Base-by-base conservation (phyloP, 768 basidiomycete species). In the Lactifluus piperatus region DNA sequence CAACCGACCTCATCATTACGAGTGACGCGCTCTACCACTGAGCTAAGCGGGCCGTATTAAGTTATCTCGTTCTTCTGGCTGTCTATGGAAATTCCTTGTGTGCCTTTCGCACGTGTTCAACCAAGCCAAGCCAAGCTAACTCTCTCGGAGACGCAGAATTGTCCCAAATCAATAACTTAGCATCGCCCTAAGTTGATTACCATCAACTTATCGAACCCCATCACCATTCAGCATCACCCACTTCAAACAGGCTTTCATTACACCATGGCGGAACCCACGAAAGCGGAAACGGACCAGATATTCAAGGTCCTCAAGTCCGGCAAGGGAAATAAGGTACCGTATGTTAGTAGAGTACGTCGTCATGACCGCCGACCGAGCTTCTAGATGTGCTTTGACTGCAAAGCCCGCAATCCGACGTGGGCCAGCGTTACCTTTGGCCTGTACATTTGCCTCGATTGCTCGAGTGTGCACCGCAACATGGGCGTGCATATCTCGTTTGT, bases 401-500 rank as follows among this genome's bases (percentile, higher is more conserved):
- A 82, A 67, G 94, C 94, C 48, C 86, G 93, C 67, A 97, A 97
- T 74, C 95, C 95, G 47, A 97, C 94, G 32, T 98, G 95, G 97
- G 86, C 94, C 4, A 94, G 91, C 62, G 92, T 97, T 22, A 94
- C 93, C 0, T 99, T 88, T 69, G 95, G 92, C 34, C 85, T 98
- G 14, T 98, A 98, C 73, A 94, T 99, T 68, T 99, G 97, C 69
- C 77, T 98, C 32, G 94, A 99, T 59, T 99, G 97, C 77, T 98
- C 95, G 5, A 89, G 88, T 64, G 76, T 88, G 14, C 97, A 99
- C 73, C 79, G 97, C 54, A 97, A 95, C 71, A 86, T 97, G 84
- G 97, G 97, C 66, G 95, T 98, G 24, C 97, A 99, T 70, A 94
- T 99, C 72, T 90, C 85, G 63, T 99, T 99, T 68, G 95, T 99